These are phyloP conservation scores for Coemansia sp. DNA, from an alignment of 192 early-diverging fungal species.

Conservation along the genomic window DNA sequence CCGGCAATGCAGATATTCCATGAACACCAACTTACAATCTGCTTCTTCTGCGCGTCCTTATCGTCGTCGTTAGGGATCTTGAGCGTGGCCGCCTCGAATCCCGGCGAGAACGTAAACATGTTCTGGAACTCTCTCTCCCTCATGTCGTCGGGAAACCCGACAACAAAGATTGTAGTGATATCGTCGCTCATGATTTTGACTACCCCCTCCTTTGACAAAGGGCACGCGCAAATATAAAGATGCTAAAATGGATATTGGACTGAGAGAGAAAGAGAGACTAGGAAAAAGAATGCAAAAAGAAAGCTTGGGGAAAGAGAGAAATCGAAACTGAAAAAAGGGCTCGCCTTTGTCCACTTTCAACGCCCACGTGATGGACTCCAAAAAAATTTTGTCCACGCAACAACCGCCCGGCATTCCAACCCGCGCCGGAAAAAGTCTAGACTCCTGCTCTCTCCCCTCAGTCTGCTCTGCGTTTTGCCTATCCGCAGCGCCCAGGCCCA, in stretches of 20 bases:
- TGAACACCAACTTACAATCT: conserved; percentile 69
- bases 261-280: conserved; percentile 10
- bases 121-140: conserved; percentile 98
- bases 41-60: conserved; percentile 67
- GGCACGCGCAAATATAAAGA: conserved; percentile 1
- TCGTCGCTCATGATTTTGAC: conserved; percentile 66
- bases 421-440: too few relatives aligned
- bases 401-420: too few relatives aligned
- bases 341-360: too few relatives aligned
- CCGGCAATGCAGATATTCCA: not conserved
- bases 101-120: conserved; percentile 97
- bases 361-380: too few relatives aligned
- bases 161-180: conserved; percentile 99
- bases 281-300: conserved; percentile 9
- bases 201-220: too few relatives aligned
- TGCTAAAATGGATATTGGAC: conserved; percentile 7
- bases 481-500: too few relatives aligned
- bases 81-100: conserved; percentile 96
- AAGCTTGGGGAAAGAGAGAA: not conserved
- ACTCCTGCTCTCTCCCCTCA: not conserved
- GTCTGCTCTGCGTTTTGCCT: too few relatives aligned
- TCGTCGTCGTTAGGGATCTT: conserved; percentile 77
- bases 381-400: too few relatives aligned
- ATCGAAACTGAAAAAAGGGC: not conserved
- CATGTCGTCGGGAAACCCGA: conserved; percentile 99